Evolutionary conservation across 225 moss, liverwort and hornwort genomes (phyloP), one percentile per base, ranked within the genome.

Genomic region (Physcomitrium patens): DNA sequence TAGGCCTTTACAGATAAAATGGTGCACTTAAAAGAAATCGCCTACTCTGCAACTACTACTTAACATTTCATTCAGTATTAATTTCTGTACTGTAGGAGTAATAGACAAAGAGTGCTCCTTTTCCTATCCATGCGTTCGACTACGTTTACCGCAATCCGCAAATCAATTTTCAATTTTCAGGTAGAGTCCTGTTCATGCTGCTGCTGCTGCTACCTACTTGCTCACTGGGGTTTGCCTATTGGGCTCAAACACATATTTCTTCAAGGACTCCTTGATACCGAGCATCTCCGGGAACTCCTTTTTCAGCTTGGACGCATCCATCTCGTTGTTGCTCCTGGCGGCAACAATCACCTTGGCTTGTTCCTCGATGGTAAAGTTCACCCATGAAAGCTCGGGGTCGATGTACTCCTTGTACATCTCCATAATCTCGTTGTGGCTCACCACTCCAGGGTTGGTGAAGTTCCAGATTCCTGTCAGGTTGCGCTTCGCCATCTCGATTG

Each of bases 401-500:
- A 90, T 81, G 70, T 87, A 90, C 81, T 90, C 77, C 52, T 85
- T 85, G 79, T 87, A 87, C 85, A 91, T 80, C 72, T 86, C 75
- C 67, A 91, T 76, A 48, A 91, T 84, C 68, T 91, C 91, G 65
- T 91, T 91, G 72, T 91, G 91, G 48, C 91, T 91, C 59, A 91
- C 89, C 4, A 79, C 88, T 0, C 91, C 91, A 0, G 91, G 91
- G 76, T 91, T 91, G 7, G 91, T 91, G 49, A 91, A 91, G 78
- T 91, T 91, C 85, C 85, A 91, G 61, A 88, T 82, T 12, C 91
- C 91, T 8, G 69, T 86, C 82, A 91, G 31, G 62, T 88, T 90
- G 46, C 90, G 80, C 83, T 81, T 85, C 3, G 85, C 90, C 90
- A 90, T 90, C 77, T 87, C 85, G 4, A 90, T 86, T 5, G 90